A percentile compares a stretch with the other conserved stretches of the same genome.
phyloP scores from a whole-genome alignment of 331 rosid species.

The Malus hybrid region DNA sequence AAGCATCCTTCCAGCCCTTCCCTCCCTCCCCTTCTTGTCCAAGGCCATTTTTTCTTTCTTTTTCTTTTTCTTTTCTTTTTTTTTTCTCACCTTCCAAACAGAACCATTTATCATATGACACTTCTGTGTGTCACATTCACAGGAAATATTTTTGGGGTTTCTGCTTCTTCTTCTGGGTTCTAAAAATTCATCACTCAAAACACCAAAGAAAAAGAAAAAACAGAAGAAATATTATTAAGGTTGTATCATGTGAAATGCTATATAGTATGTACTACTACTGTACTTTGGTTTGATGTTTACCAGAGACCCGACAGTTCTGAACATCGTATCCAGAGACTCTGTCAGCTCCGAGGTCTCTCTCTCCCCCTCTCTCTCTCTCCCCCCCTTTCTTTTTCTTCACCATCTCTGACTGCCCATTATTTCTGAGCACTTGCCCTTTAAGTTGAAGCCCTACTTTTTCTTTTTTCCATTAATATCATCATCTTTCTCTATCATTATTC shows the following conservation, averaged over 20 bases:
- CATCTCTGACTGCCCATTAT: neutral
- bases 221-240: neutral
- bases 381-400: neutral
- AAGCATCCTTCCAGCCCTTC: neutral
- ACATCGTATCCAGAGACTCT: slow-evolving; percentile 5
- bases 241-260: neutral
- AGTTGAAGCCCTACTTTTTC: neutral
- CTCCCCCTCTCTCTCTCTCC: neutral
- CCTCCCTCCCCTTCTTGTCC: neutral
- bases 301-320: slow-evolving; percentile 4
- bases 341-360: slow-evolving; percentile 7
- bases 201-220: neutral
- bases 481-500: neutral
- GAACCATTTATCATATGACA: neutral
- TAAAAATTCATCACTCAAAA: neutral
- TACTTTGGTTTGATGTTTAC: neutral
- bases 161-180: neutral
- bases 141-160: neutral
- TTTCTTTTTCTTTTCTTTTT: neutral
- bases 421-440: neutral
- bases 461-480: neutral
- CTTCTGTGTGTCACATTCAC: neutral
- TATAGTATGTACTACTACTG: neutral
- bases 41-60: neutral
- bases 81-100: neutral